Percentiles rank a stretch among this genome's conserved stretches.
Conservation (phyloP, 2,329 filamentous ascomycete genomes). For the Teratosphaeria gauchensis region DNA sequence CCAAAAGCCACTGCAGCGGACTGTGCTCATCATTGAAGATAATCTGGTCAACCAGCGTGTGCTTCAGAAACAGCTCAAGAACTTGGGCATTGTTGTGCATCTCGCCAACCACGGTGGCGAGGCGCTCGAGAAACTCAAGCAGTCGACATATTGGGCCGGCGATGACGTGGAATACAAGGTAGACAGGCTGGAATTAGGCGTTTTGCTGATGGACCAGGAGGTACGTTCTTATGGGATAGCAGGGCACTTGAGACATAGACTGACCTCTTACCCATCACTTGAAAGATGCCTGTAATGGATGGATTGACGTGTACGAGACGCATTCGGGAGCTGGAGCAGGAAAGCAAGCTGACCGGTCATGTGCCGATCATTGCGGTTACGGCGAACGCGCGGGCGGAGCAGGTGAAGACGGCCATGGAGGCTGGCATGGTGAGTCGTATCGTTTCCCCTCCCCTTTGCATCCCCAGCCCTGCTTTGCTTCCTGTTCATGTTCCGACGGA, state of each 20-base stretch:
- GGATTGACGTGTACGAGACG: constrained; percentile 62
- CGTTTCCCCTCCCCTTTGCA: neutral
- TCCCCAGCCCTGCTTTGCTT: neutral
- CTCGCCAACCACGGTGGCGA: constrained; percentile 43
- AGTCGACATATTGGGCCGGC: constrained; percentile 33
- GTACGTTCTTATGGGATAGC: too few species aligned
- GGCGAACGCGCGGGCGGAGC: constrained; percentile 66
- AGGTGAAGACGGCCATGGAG: constrained; percentile 59
- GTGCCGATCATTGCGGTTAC: constrained; percentile 79
- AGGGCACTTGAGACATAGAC: too few species aligned
- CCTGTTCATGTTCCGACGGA: neutral
- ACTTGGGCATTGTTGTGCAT: constrained; percentile 36
- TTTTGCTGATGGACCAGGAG: constrained; percentile 72
- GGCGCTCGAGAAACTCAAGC: constrained; percentile 34
- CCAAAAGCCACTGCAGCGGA: constrained; percentile 9
- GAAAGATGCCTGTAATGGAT: constrained; percentile 68
- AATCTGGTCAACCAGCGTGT: constrained; percentile 41
- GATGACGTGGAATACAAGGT: neutral
- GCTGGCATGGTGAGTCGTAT: constrained; percentile 52
- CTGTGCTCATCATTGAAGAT: constrained; percentile 34
- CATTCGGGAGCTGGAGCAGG: constrained; percentile 58
- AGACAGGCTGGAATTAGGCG: constrained; percentile 19
- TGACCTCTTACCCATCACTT: too few species aligned
- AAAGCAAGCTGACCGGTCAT: constrained; percentile 52
- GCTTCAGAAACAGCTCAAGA: constrained; percentile 40